Base-by-base conservation (phyloP, 2,329 filamentous ascomycete species). In the Aspergillus nomiae region DNA sequence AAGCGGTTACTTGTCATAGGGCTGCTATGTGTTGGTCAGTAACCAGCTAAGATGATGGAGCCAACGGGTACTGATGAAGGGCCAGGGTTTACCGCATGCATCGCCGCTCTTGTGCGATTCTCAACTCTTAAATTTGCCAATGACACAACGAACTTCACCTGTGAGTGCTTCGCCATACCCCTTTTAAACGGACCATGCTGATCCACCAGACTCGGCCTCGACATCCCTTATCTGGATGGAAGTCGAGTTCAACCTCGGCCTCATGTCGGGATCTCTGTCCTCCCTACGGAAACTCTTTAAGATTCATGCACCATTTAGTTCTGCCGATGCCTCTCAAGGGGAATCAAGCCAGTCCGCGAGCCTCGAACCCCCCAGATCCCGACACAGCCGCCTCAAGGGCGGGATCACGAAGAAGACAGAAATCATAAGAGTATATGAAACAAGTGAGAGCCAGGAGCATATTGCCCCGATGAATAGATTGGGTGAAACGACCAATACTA, bases 171-270 rank as follows among this genome's bases (percentile, higher is more conserved):
- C 21, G n/a, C 10, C 7, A 45, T 8, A 46, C 12, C 10, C 21
- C 12, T 2, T 24, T 16, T 11, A 46, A 46, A 24, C 6, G 21
- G 21, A 32, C 16, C 34, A 26, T 51, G 46, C 3, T 28, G 16
- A 21, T n/a, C 30, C n/a, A 9, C n/a, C 38, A 66, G 66, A 70
- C 10, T 64, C 67, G 1, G 60, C 63, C 6, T 55, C 62, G 6
- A 58, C 60, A 1, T 66, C 69, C 4, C 56, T 70, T 4, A 67
- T 67, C 61, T 69, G 65, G 64, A 70, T 71, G 69, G 60, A 62
- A 8, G 59, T 69, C 10, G 69, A 71, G 32, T 71, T 71, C 62
- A 66, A 66, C 11, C 54, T 70, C 1, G 68, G 59, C 11, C 67
- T 70, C 10, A 60, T 68, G 16, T 57, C 67, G 9, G 67, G 67